Evolutionary conservation across 192 early-diverging fungal species (phyloP).

Genomic region (Coemansia erecta): DNA sequence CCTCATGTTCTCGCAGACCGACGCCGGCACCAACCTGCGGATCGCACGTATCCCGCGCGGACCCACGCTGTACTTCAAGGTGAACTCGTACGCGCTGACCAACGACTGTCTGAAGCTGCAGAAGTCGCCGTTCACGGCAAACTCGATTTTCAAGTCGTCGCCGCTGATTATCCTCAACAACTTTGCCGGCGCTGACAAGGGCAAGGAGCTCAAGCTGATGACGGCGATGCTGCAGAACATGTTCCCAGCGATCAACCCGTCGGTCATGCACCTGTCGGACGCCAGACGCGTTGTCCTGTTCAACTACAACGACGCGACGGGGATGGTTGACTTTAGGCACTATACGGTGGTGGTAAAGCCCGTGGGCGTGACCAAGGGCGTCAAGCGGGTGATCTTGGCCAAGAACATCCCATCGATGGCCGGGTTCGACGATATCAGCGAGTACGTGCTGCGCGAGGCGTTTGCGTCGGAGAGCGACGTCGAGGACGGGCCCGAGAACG

Average conservation of each 20-base stretch:
- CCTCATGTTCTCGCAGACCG: conserved; percentile 83
- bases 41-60: conserved; percentile 87
- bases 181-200: conserved; percentile 40
- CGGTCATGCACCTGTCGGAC: conserved; percentile 88
- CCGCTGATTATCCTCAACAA: conserved; percentile 69
- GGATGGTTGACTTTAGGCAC: conserved; percentile 89
- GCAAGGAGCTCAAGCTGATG: conserved; percentile 78
- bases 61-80: conserved; percentile 87
- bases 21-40: conserved; percentile 77
- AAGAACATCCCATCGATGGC: conserved; percentile 74
- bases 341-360: conserved; percentile 85
- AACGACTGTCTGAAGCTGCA: conserved; percentile 82
- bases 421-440: conserved; percentile 84
- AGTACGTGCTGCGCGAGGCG: conserved; percentile 84
- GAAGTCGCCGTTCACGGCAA: conserved; percentile 72
- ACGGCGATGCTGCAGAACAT: conserved; percentile 94
- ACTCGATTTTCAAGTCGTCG: conserved; percentile 70
- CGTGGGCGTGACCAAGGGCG: conserved; percentile 85
- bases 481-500: conserved; percentile 86
- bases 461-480: conserved; percentile 87
- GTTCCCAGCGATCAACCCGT: conserved; percentile 94
- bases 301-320: conserved; percentile 83
- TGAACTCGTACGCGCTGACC: conserved; percentile 75
- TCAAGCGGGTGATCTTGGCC: conserved; percentile 78
- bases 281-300: conserved; percentile 90